Evolutionary conservation across 495 filamentous ascomycete species (phyloP), one percentile per base, ranked within the genome.

Genomic region (Barbatosphaeria neglecta): DNA sequence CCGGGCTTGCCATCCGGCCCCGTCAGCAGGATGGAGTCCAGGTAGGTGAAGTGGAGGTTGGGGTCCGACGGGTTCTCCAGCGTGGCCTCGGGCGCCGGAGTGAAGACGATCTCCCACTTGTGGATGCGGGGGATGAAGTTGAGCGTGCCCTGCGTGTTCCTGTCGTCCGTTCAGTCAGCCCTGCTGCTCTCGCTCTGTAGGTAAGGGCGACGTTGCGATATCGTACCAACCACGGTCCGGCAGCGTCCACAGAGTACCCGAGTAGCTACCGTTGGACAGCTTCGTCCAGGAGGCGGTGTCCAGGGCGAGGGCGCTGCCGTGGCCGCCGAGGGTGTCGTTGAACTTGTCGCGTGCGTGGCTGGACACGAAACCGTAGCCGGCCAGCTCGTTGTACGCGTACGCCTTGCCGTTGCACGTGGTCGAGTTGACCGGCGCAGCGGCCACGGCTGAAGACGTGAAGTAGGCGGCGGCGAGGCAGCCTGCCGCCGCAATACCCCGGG

Each of bases 111-210:
- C 44, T 68, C 58, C 53, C 87, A 81, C 47, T 83, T 81, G 59
- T 92, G 86, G 33, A 92, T 73, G 39, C 86, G 80, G 1, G 75
- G 71, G 48, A 87, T 78, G 61, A 73, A 86, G 61, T 87, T 87
- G 15, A 81, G 60, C 0, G 86, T 89, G 11, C 86, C 86, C 52
- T 87, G 66, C 11, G 84, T 88, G 46, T 75, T 67, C 81, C 33
- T 37, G 11, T 5, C n/a, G n/a, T n/a, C n/a, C n/a, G n/a, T n/a
- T n/a, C n/a, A n/a, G n/a, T n/a, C n/a, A n/a, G n/a, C n/a, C n/a
- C n/a, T n/a, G n/a, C n/a, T n/a, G n/a, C n/a, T n/a, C n/a, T n/a
- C n/a, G n/a, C n/a, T n/a, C n/a, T n/a, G n/a, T n/a, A n/a, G n/a
- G n/a, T n/a, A n/a, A n/a, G n/a, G n/a, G n/a, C n/a, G n/a, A n/a